Evolutionary conservation across 148 eudicot species (phyloP).

Genomic region (Cornus florida): DNA sequence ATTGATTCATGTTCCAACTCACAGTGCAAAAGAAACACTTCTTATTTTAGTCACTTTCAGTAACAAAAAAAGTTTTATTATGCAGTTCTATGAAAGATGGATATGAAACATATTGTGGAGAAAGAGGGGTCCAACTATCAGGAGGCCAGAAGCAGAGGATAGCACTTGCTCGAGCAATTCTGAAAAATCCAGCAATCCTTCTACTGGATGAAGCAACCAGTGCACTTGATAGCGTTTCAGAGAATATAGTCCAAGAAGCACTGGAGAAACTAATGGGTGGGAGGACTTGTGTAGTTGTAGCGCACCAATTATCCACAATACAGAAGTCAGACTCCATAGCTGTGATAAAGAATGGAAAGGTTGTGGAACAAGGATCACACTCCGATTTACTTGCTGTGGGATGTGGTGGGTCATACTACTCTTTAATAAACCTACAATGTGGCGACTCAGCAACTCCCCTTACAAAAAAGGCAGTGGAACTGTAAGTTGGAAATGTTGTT

Average conservation of each 20-base stretch:
- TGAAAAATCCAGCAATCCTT: constrained; percentile 11
- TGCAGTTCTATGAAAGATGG: constrained; percentile 43
- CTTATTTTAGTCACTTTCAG: background rate
- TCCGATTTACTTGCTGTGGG: constrained; percentile 31
- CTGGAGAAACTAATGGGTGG: constrained; percentile 35
- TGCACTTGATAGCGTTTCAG: constrained; percentile 35
- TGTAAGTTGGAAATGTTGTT: no score
- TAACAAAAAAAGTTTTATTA: background rate
- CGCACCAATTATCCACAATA: constrained; percentile 35
- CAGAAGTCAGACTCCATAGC: constrained; percentile 31
- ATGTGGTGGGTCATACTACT: constrained; percentile 29
- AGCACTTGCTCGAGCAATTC: constrained; percentile 31
- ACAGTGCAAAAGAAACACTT: background rate
- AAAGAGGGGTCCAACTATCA: constrained; percentile 42
- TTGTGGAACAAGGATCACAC: constrained; percentile 39
- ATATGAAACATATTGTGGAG: constrained; percentile 35
- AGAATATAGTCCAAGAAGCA: constrained; percentile 36
- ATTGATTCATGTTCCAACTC: background rate
- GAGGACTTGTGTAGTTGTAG: constrained; percentile 33
- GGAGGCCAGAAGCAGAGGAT: constrained; percentile 46
- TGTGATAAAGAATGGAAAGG: constrained; percentile 33
- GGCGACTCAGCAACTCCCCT: no score
- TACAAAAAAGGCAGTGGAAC: no score
- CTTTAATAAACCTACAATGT: constrained; percentile 31
- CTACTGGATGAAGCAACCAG: constrained; percentile 41